Evolutionary conservation across 768 basidiomycete species (phyloP), one percentile per base, ranked within the genome.

Genomic region (Boletus sp.): DNA sequence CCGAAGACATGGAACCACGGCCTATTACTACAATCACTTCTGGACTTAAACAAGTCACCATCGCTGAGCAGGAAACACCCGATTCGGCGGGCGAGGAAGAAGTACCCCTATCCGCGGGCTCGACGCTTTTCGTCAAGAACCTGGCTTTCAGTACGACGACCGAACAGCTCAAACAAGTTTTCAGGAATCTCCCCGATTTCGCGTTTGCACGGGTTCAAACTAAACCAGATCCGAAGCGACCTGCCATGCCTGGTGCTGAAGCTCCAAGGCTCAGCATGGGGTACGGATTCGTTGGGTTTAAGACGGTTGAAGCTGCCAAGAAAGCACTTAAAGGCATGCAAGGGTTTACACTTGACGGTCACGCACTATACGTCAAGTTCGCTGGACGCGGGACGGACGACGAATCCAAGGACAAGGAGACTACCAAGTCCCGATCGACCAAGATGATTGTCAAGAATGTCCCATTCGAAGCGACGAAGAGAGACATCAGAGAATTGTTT

Each of bases 391-490:
- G 92, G 0, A 70, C 67, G 9, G 84, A 83, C 34, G 83, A 82
- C 47, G 75, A 69, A n/a, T 68, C 70, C 42, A 75, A 65, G 32
- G 75, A 69, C 52, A 71, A 65, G 25, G 73, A 62, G 15, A 60
- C 59, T 9, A 70, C 74, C 30, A 85, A 82, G 74, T 82, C 79
- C 47, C 79, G 79, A 54, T 88, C 89, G 57, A 90, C 93, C 59
- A 98, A 98, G 83, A 86, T 98, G 80, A 84, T 98, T 47, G 93
- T 98, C 61, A 98, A 98, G 83, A 99, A 99, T 64, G 81, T 98
- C 50, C 94, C 97, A 38, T 99, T 99, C 75, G 97, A 99, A 71
- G 92, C 88, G 42, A 88, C 88, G 40, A 92, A 89, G 77, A 93
- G 90, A 74, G 97, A 99, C 61, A 79, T 99, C 25, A 78, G 89